Conservation (phyloP, 257 asterid species). For the Oldenlandia corymbosa region DNA sequence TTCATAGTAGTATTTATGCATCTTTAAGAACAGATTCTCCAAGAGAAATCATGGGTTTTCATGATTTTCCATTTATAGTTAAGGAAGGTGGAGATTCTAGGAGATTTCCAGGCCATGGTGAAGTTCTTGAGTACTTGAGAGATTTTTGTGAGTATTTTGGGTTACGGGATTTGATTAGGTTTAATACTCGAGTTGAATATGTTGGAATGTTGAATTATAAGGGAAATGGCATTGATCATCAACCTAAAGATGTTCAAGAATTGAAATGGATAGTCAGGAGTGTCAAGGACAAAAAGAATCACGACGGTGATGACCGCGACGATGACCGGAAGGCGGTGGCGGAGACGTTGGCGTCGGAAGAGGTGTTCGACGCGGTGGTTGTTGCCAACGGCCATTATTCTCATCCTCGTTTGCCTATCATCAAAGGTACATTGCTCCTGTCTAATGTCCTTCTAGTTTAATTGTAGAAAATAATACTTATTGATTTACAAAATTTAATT, state of each 20-base stretch:
- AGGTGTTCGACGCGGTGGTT: constrained; percentile 24
- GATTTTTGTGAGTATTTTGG: constrained; percentile 38
- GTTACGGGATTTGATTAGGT: constrained; percentile 36
- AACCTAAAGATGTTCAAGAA: too few species aligned
- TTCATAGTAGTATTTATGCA: too few species aligned
- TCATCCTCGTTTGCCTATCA: constrained; percentile 14
- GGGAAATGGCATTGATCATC: too few species aligned
- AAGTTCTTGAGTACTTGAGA: constrained; percentile 25
- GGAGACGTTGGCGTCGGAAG: neutral
- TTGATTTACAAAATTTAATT: too few species aligned
- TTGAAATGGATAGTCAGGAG: too few species aligned
- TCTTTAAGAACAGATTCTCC: too few species aligned
- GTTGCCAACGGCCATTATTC: constrained; percentile 29
- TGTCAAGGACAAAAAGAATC: constrained; percentile 29
- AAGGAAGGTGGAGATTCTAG: neutral
- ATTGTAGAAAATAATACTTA: too few species aligned
- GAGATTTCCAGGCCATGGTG: constrained; percentile 15
- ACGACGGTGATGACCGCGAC: too few species aligned
- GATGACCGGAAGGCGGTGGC: too few species aligned
- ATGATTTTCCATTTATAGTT: too few species aligned
- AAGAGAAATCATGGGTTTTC: too few species aligned
- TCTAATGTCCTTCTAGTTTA: too few species aligned
- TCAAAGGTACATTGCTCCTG: constrained; percentile 18
- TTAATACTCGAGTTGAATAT: constrained; percentile 32
- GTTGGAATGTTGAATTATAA: constrained; percentile 55